These are phyloP conservation scores for Daldinia bambusicola DNA, from an alignment of 495 filamentous ascomycete genomes.

Conservation along the genomic window DNA sequence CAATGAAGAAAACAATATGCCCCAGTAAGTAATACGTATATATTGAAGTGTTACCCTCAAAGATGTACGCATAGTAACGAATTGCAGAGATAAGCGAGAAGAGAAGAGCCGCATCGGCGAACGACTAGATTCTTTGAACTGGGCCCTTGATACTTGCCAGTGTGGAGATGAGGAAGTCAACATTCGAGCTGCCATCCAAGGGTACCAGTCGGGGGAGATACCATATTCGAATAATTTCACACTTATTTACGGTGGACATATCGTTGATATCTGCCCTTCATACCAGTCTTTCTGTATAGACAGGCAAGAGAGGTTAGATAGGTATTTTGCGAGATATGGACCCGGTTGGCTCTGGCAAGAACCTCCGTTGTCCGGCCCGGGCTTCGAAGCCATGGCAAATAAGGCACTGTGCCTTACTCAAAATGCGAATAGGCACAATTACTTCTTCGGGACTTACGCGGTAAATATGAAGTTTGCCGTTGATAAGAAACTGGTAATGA, in stretches of 20 bases:
- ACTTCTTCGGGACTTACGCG: conserved; percentile 27
- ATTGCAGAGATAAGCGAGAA: conserved; percentile 37
- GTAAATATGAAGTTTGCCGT: conserved; percentile 26
- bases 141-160: conserved; percentile 46
- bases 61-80: conserved; percentile 19
- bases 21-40: conserved; percentile 45
- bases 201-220: conserved; percentile 56
- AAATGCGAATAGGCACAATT: not conserved
- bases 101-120: conserved; percentile 44
- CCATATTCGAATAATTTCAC: conserved; percentile 53
- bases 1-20: conserved; percentile 53
- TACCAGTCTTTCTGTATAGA: conserved; percentile 53
- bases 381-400: conserved; percentile 38
- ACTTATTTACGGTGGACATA: conserved; percentile 57
- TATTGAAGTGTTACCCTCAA: not conserved
- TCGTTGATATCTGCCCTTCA: conserved; percentile 54
- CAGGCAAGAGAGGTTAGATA: conserved; percentile 54
- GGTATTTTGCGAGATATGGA: conserved; percentile 51
- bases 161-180: conserved; percentile 56
- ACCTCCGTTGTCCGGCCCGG: conserved; percentile 51
- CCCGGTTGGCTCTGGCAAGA: conserved; percentile 63
- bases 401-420: conserved; percentile 45
- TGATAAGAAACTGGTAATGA: conserved; percentile 13
- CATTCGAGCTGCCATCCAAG: conserved; percentile 56
- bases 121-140: conserved; percentile 48